phyloP scores from a whole-genome alignment of 1,284 basidiomycete genomes.

The Ceratobasidium sp. region DNA sequence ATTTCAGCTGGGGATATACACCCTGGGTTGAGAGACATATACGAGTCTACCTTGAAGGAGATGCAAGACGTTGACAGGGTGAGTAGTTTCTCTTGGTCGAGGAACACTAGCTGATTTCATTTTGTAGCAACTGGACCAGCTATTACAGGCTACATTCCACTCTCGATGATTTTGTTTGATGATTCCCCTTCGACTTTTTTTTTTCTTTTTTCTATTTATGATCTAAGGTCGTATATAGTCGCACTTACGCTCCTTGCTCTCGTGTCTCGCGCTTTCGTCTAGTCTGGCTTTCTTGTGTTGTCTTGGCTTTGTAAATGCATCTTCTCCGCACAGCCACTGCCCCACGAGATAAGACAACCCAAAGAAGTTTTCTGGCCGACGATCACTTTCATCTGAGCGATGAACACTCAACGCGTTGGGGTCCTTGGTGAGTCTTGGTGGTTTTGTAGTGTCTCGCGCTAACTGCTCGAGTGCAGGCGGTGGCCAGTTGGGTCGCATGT shows the following conservation, averaged over 20 bases:
- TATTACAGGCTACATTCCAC: conserved; percentile 46
- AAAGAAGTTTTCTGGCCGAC: conserved; percentile 34
- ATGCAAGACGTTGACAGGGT: conserved; percentile 85
- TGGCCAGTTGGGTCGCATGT: conserved; percentile 98
- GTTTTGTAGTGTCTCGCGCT: not conserved
- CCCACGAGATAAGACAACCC: conserved; percentile 27
- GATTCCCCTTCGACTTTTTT: not conserved
- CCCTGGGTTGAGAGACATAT: conserved; percentile 76
- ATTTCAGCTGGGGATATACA: conserved; percentile 72
- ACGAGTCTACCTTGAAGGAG: conserved; percentile 74
- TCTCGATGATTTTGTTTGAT: conserved; percentile 25
- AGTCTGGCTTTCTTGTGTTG: conserved; percentile 20
- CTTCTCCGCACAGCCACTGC: conserved; percentile 31
- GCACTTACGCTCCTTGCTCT: conserved; percentile 31
- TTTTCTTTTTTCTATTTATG: conserved; percentile 39
- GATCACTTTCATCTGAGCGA: conserved; percentile 22
- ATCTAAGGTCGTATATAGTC: conserved; percentile 34
- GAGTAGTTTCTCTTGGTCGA: conserved; percentile 50
- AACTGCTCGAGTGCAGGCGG: conserved; percentile 71
- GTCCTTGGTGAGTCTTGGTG: conserved; percentile 29
- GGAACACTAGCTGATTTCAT: not conserved
- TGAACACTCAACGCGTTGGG: conserved; percentile 38
- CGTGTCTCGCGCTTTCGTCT: conserved; percentile 21
- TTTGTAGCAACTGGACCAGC: conserved; percentile 49
- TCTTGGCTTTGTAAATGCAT: conserved; percentile 37